Percentiles rank a stretch among this genome's conserved stretches.
These are phyloP conservation scores for Cynanchum wilfordii DNA, from an alignment of 257 asterid genomes.

Conservation along the genomic window DNA sequence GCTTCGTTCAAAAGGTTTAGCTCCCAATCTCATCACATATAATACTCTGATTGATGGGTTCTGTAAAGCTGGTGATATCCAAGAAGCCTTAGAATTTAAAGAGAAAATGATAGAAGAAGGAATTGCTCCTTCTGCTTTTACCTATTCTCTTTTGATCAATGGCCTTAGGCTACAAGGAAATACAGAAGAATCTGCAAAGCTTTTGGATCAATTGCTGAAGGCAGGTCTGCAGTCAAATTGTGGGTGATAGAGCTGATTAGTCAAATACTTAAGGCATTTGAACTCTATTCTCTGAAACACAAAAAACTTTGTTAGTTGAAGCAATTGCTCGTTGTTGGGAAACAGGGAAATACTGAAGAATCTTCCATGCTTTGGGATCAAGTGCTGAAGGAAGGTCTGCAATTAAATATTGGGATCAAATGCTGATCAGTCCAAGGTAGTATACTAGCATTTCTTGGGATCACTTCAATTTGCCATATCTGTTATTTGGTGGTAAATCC, in stretches of 20 bases:
- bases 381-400: slow-evolving; percentile 36
- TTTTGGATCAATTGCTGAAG: slow-evolving; percentile 40
- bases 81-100: slow-evolving; percentile 50
- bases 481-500: neutral
- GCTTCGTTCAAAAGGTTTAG: slow-evolving; percentile 59
- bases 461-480: neutral
- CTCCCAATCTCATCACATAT: slow-evolving; percentile 61
- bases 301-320: slow-evolving; percentile 1
- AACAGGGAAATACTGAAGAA: slow-evolving; percentile 40
- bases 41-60: slow-evolving; percentile 68
- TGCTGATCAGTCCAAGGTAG: slow-evolving; percentile 15
- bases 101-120: slow-evolving; percentile 69
- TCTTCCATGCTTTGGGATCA: slow-evolving; percentile 35
- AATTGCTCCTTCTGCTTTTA: slow-evolving; percentile 43
- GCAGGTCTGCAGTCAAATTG: slow-evolving; percentile 24
- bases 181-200: slow-evolving; percentile 35
- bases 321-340: neutral
- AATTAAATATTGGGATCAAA: slow-evolving; percentile 4
- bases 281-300: slow-evolving; percentile 15
- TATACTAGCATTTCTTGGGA: neutral
- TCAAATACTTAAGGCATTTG: slow-evolving; percentile 21
- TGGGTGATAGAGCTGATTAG: slow-evolving; percentile 6
- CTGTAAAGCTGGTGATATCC: slow-evolving; percentile 50
- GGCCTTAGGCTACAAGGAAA: slow-evolving; percentile 39
- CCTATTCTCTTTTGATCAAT: slow-evolving; percentile 44